Percentiles rank a stretch among this genome's conserved stretches.
These are phyloP conservation scores for Backusella australiensis DNA, from an alignment of 192 early-diverging fungal species.

Conservation along the genomic window DNA sequence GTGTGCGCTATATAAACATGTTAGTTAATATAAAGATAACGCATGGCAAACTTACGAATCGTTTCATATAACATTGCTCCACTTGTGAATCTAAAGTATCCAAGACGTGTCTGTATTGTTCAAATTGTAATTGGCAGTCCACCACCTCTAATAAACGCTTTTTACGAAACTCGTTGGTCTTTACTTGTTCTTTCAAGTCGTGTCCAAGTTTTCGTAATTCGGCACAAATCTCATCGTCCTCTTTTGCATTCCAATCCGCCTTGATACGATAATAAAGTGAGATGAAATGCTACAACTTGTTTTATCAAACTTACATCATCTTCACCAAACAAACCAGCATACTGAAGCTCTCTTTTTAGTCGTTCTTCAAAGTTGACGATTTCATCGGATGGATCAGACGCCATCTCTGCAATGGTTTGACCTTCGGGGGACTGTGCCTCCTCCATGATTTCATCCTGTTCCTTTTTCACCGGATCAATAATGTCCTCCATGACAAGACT, in stretches of 20 bases:
- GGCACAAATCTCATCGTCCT: conserved; percentile 78
- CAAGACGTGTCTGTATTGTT: conserved; percentile 87
- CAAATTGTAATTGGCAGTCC: conserved; percentile 72
- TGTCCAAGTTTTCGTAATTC: conserved; percentile 69
- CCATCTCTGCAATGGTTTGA: conserved; percentile 63
- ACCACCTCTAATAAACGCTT: conserved; percentile 66
- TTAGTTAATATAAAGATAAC: no score
- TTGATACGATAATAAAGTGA: conserved; percentile 12
- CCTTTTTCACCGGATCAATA: conserved; percentile 35
- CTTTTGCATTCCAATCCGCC: conserved; percentile 69
- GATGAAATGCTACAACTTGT: no score
- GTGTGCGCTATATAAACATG: conserved; percentile 39
- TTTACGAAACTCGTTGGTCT: conserved; percentile 69
- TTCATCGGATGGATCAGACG: conserved; percentile 21
- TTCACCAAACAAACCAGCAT: conserved; percentile 82
- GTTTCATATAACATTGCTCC: conserved; percentile 83
- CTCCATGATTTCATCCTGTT: conserved; percentile 16
- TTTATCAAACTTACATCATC: conserved; percentile 56
- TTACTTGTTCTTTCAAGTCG: conserved; percentile 71
- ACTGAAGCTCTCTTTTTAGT: conserved; percentile 78
- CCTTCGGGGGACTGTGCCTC: neutral
- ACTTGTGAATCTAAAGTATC: conserved; percentile 91
- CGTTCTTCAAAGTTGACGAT: conserved; percentile 73
- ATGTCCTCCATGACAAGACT: conserved; percentile 68
- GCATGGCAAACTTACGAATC: conserved; percentile 64